phyloP scores from a whole-genome alignment of 768 basidiomycete species.

The Crepidotus variabilis region DNA sequence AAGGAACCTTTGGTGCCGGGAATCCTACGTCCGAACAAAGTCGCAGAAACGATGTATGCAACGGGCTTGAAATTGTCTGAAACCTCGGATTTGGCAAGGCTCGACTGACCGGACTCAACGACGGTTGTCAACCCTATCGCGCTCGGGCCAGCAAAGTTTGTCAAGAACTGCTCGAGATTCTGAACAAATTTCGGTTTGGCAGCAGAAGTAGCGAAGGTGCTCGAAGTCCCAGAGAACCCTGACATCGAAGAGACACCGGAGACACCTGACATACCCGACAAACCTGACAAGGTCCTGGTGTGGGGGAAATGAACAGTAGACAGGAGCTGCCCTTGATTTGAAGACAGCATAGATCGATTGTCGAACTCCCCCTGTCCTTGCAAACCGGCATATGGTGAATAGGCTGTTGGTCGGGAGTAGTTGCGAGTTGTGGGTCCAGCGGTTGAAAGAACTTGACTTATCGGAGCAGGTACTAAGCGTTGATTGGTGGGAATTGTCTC shows the following conservation, averaged over 20 bases:
- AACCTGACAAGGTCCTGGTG: neutral
- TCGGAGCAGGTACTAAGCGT: too few relatives aligned
- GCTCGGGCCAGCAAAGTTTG: slow-evolving; percentile 1
- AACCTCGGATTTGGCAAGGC: neutral
- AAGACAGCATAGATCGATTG: neutral
- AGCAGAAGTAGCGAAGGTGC: neutral
- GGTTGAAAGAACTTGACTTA: too few relatives aligned
- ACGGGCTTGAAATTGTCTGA: neutral
- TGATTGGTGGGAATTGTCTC: too few relatives aligned
- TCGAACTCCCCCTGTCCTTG: neutral
- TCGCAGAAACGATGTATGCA: neutral
- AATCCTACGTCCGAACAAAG: neutral
- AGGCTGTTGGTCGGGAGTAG: neutral
- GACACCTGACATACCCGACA: neutral
- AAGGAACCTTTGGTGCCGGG: neutral
- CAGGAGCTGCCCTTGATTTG: neutral
- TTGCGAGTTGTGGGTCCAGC: too few relatives aligned
- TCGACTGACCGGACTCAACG: neutral
- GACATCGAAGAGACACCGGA: neutral
- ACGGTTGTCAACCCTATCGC: neutral
- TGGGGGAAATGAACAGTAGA: neutral
- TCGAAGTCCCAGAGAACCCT: neutral
- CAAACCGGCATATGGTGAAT: neutral
- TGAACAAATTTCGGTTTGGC: neutral
- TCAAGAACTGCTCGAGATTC: slow-evolving; percentile 1